phyloP scores from a whole-genome alignment of 2,329 filamentous ascomycete genomes.

The Calonectria hongkongensis region DNA sequence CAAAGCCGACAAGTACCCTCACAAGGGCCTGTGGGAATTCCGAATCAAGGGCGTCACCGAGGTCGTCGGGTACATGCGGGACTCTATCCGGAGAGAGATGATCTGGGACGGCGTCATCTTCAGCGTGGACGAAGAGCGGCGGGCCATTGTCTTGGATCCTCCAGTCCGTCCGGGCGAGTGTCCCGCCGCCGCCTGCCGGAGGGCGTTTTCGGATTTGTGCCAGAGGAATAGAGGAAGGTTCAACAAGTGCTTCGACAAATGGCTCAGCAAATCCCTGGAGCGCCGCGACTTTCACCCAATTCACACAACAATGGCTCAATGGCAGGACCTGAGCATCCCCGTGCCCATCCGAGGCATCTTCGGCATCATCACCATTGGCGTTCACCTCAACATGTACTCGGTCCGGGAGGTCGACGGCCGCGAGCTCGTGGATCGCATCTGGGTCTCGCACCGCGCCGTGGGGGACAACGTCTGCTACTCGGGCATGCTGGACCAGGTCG shows the following conservation, averaged over 20 bases:
- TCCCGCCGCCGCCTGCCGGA: constrained; percentile 33
- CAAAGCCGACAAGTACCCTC: constrained; percentile 41
- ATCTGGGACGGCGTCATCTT: constrained; percentile 44
- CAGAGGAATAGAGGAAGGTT: constrained; percentile 53
- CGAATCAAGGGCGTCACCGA: constrained; percentile 46
- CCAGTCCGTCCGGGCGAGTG: constrained; percentile 45
- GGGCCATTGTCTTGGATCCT: constrained; percentile 50
- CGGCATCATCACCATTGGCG: constrained; percentile 60
- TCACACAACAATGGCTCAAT: constrained; percentile 47
- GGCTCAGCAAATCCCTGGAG: constrained; percentile 49
- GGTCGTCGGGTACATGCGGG: constrained; percentile 47
- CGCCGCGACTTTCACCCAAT: constrained; percentile 56
- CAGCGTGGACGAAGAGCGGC: constrained; percentile 28
- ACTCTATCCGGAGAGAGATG: constrained; percentile 40
- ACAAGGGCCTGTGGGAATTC: constrained; percentile 43
- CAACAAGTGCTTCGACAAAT: constrained; percentile 52
- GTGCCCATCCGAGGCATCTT: constrained; percentile 59
- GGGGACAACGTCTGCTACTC: constrained; percentile 56
- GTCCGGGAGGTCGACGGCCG: constrained; percentile 48
- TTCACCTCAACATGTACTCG: constrained; percentile 62
- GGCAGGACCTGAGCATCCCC: constrained; percentile 55
- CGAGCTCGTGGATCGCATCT: constrained; percentile 54
- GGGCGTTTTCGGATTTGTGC: constrained; percentile 52
- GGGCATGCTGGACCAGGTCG: constrained; percentile 61
- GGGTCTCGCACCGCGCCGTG: constrained; percentile 59